Conservation (phyloP, 805 yeast genomes). For the Candida sonorensis region DNA sequence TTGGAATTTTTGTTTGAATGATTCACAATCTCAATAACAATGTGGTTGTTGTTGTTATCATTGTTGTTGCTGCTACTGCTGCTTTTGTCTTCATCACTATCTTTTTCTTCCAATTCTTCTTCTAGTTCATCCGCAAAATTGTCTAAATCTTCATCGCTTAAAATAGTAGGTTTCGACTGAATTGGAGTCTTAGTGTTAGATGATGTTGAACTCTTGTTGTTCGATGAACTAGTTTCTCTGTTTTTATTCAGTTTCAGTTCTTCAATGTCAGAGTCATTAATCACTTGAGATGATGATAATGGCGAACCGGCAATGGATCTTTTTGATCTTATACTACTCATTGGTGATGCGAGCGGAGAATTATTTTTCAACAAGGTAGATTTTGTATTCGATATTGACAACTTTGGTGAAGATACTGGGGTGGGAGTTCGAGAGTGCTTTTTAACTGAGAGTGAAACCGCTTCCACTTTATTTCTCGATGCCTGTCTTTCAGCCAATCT, state of each 20-base stretch:
- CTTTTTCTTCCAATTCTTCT: slow-evolving; percentile 12
- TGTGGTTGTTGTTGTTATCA: no score
- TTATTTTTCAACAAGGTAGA: no score
- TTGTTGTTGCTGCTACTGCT: neutral
- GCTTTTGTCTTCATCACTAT: neutral
- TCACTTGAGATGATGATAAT: neutral
- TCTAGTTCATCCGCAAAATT: slow-evolving; percentile 20
- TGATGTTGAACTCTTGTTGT: neutral
- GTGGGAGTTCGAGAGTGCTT: neutral
- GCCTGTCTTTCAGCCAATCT: slow-evolving; percentile 17
- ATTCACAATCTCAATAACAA: neutral
- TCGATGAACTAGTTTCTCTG: neutral
- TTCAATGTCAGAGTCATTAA: slow-evolving; percentile 13
- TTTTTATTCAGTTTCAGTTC: slow-evolving; percentile 9
- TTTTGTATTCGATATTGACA: no score
- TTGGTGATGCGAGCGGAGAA: no score
- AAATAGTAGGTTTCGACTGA: no score
- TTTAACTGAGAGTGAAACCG: slow-evolving; percentile 2
- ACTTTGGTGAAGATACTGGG: neutral
- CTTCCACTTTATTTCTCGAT: slow-evolving; percentile 3
- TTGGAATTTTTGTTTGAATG: slow-evolving; percentile 1
- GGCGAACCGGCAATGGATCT: no score
- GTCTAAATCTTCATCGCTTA: slow-evolving; percentile 19
- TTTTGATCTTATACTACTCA: no score
- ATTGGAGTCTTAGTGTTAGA: no score